Evolutionary conservation across 1,284 basidiomycete genomes (phyloP), one percentile per base, ranked within the genome.

Genomic region (Kalmanozyma brasiliensis): DNA sequence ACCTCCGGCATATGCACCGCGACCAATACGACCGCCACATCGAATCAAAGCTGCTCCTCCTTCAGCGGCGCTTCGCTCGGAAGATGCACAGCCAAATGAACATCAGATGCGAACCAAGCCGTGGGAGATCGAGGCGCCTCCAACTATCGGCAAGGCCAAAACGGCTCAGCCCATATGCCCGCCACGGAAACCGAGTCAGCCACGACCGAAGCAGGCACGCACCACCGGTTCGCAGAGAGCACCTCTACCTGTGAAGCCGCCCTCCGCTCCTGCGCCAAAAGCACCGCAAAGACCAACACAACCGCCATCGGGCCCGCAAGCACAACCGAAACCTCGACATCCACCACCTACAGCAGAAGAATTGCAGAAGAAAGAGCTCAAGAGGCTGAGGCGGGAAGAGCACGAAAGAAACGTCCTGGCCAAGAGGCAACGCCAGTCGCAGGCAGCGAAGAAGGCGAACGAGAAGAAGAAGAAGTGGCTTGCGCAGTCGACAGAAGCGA

Each of bases 71-170:
- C 32, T 65, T 8, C 47, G 68, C 0, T 52, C 55, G 1, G 68
- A 72, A 38, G 68, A 72, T 41, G 52, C 63, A 0, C 68, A 72
- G 29, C 68, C 68, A 0, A 72, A 72, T 35, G 68, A 72, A 30
- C 46, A 59, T 19, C 24, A 52, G n/a, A 26, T 20, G 1, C 23
- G 63, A 13, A 32, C 46, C 14, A 59, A 57, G 30, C 59, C 68
- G 1, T 72, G 68, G 68, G 68, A 72, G 40, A 30, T 61, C 19
- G 45, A 38, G n/a, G 62, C 62, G 4, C 67, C 67, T 6, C 67
- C 67, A 2, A 32, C 53, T 0, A 70, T 70, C 26, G 53, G 62
- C 14, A 30, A 42, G 10, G 17, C 62, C 1, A 61, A 33, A 11
- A 17, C 49, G 11, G 58, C 43, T 19, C 26, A 14, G 3, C 8